Evolutionary conservation across 441 rosid genomes (phyloP).

Genomic region (Metrosideros polymorpha): DNA sequence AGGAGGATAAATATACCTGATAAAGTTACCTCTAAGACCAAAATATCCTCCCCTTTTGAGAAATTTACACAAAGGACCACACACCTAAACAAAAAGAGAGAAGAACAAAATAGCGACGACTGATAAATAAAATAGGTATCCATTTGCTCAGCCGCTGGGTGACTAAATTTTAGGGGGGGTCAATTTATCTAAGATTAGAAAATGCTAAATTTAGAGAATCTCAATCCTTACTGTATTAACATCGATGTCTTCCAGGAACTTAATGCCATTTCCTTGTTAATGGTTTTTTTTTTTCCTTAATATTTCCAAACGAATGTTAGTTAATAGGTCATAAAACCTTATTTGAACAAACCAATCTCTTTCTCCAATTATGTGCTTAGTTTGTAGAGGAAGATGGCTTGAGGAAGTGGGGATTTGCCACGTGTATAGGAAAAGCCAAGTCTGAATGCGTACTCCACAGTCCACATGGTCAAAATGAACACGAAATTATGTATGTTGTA

Average conservation of each 20-base stretch:
- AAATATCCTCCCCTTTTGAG: background rate
- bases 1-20: background rate
- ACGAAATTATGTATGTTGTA: background rate
- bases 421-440: background rate
- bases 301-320: background rate
- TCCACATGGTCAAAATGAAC: background rate
- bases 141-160: background rate
- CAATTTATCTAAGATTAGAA: background rate
- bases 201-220: background rate
- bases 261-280: background rate
- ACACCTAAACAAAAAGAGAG: background rate
- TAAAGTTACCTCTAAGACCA: background rate
- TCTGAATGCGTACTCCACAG: background rate
- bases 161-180: background rate
- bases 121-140: background rate
- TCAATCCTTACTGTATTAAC: background rate
- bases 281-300: background rate
- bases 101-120: background rate
- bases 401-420: background rate
- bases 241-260: background rate
- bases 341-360: background rate
- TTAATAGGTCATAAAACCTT: background rate
- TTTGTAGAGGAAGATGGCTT: background rate
- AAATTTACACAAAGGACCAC: background rate
- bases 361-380: background rate